phyloP scores from a whole-genome alignment of 108 stramenopile genomes.

The Stephanodiscus minutulus region DNA sequence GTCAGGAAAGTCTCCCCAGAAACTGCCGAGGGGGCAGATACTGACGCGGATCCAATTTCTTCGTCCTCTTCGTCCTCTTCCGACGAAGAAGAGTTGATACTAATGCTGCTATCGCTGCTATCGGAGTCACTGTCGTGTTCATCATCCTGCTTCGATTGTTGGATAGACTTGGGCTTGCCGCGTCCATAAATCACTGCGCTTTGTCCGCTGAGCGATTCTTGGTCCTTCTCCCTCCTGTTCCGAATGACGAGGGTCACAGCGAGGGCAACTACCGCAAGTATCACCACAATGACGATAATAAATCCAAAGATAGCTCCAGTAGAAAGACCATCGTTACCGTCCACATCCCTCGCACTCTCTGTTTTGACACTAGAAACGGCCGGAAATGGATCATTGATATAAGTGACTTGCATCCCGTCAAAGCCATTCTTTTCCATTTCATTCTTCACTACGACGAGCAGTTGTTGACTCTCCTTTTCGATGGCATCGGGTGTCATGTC shows the following conservation, averaged over 20 bases:
- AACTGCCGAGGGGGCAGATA: slow-evolving; percentile 26
- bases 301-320: slow-evolving; percentile 38
- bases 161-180: background rate
- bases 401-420: slow-evolving; percentile 28
- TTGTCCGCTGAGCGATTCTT: slow-evolving; percentile 13
- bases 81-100: slow-evolving; percentile 9
- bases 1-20: slow-evolving; percentile 39
- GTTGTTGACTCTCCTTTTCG: slow-evolving; percentile 19
- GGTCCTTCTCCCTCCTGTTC: slow-evolving; percentile 21
- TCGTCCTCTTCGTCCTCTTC: slow-evolving; percentile 22
- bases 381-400: slow-evolving; percentile 14
- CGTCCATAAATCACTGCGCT: slow-evolving; percentile 21
- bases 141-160: slow-evolving; percentile 15
- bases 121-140: slow-evolving; percentile 37
- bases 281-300: slow-evolving; percentile 14
- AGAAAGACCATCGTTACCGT: slow-evolving; percentile 20
- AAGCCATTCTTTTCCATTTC: slow-evolving; percentile 35
- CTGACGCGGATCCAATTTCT: slow-evolving; percentile 2
- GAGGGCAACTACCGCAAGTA: slow-evolving; percentile 10
- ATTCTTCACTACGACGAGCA: slow-evolving; percentile 22
- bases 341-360: background rate
- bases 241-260: slow-evolving; percentile 13
- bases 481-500: slow-evolving; percentile 16
- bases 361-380: background rate
- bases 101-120: slow-evolving; percentile 6